phyloP scores from a whole-genome alignment of 192 early-diverging fungal species.

The Borealophlyctis nickersoniae region DNA sequence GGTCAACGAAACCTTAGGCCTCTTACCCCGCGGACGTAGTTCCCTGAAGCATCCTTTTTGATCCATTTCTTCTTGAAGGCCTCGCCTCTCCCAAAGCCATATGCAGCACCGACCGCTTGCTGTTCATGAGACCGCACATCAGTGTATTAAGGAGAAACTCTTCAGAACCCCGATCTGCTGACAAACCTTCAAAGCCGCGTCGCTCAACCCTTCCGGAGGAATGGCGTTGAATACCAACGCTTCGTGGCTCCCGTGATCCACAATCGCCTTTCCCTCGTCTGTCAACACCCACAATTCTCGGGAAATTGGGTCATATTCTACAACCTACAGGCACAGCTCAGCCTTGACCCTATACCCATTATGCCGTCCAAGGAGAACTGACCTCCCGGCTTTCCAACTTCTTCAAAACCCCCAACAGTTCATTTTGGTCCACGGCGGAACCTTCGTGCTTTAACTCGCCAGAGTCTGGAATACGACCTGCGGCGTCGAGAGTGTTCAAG shows the following conservation, averaged over 20 bases:
- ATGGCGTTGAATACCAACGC: conserved; percentile 87
- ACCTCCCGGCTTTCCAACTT: conserved; percentile 83
- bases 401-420: conserved; percentile 80
- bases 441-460: conserved; percentile 58
- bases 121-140: too few species aligned
- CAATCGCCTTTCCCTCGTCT: conserved; percentile 83
- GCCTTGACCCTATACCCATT: neutral
- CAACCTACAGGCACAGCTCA: conserved; percentile 58
- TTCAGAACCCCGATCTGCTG: too few species aligned
- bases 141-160: too few species aligned
- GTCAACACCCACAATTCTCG: conserved; percentile 79
- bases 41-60: conserved; percentile 66
- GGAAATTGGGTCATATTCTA: conserved; percentile 74
- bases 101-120: conserved; percentile 62
- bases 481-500: conserved; percentile 65
- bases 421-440: conserved; percentile 59
- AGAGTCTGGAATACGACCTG: conserved; percentile 69
- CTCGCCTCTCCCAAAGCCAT: conserved; percentile 90
- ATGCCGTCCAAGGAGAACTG: too few species aligned
- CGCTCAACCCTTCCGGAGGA: conserved; percentile 78
- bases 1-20: neutral
- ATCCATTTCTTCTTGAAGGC: conserved; percentile 99
- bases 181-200: conserved; percentile 80
- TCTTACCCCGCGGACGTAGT: conserved; percentile 59
- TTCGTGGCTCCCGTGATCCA: conserved; percentile 86